phyloP scores from a whole-genome alignment of 129 eudicot genomes.

The Flaveria robusta region DNA sequence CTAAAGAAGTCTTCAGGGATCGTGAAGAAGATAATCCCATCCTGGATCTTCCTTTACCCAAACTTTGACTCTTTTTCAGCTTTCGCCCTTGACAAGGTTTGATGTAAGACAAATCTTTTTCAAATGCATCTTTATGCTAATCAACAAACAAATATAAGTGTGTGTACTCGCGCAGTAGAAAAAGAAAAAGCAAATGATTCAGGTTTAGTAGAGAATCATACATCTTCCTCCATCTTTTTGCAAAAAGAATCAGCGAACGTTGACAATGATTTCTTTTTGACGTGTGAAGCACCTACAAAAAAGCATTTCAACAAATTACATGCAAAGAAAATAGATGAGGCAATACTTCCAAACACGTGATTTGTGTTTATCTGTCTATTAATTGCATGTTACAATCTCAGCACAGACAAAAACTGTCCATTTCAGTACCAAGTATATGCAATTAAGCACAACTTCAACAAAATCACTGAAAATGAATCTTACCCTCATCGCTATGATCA shows the following conservation, averaged over 20 bases:
- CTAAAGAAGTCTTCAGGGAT: conserved; percentile 33
- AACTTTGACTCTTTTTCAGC: conserved; percentile 24
- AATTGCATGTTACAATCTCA: neutral
- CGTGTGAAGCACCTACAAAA: conserved; percentile 49
- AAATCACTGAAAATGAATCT: neutral
- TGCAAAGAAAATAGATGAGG: conserved; percentile 10
- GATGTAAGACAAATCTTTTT: neutral
- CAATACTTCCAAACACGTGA: conserved; percentile 9
- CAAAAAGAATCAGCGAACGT: conserved; percentile 37
- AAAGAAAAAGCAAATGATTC: conserved; percentile 19
- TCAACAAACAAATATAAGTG: conserved; percentile 15
- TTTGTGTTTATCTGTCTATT: neutral
- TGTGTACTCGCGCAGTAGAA: conserved; percentile 8
- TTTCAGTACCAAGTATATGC: neutral
- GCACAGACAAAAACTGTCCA: neutral
- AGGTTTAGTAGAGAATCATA: conserved; percentile 33
- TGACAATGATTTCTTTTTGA: conserved; percentile 32
- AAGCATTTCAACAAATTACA: conserved; percentile 9
- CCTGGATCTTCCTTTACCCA: conserved; percentile 36
- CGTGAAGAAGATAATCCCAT: conserved; percentile 33
- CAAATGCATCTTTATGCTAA: conserved; percentile 1
- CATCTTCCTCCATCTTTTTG: conserved; percentile 46
- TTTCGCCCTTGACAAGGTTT: conserved; percentile 32
- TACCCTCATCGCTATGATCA: conserved; percentile 34
- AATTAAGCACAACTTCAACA: neutral